Conservation (phyloP, 2,329 filamentous ascomycete species). For the Tolypocladium pustulatum region DNA sequence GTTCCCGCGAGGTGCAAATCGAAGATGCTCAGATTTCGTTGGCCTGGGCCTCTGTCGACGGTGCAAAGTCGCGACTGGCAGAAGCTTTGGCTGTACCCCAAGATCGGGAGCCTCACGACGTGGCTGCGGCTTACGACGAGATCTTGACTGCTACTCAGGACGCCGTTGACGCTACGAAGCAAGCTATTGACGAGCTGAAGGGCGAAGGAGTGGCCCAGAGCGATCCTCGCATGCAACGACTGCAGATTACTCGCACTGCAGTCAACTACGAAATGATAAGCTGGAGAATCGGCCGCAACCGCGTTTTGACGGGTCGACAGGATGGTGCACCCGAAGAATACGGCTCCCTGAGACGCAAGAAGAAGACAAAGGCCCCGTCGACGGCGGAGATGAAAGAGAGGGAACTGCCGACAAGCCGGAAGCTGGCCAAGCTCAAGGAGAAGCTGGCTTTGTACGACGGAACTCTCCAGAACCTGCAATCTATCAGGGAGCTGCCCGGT, state of each 20-base stretch:
- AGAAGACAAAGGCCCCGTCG: conserved; percentile 21
- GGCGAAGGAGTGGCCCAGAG: conserved; percentile 75
- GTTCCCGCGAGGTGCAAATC: conserved; percentile 73
- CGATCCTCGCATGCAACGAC: conserved; percentile 78
- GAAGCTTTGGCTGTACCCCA: conserved; percentile 33
- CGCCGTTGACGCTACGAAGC: conserved; percentile 84
- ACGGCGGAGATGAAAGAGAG: conserved; percentile 36
- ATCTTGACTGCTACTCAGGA: conserved; percentile 87
- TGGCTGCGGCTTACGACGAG: conserved; percentile 81
- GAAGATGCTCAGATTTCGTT: conserved; percentile 89
- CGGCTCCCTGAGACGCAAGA: conserved; percentile 40
- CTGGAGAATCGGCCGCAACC: conserved; percentile 89
- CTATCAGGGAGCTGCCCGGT: conserved; percentile 80
- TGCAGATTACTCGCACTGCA: conserved; percentile 85
- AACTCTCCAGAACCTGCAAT: conserved; percentile 80
- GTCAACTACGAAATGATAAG: conserved; percentile 91
- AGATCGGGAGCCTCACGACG: conserved; percentile 47
- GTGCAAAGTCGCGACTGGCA: conserved; percentile 38
- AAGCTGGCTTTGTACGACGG: conserved; percentile 85
- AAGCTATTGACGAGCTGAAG: conserved; percentile 81
- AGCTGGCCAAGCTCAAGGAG: conserved; percentile 72
- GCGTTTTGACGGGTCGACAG: conserved; percentile 71
- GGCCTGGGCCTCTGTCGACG: conserved; percentile 61
- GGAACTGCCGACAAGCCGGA: conserved; percentile 61
- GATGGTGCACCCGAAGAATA: conserved; percentile 60